Conservation (phyloP, 257 asterid genomes). For the Ballota nigra region DNA sequence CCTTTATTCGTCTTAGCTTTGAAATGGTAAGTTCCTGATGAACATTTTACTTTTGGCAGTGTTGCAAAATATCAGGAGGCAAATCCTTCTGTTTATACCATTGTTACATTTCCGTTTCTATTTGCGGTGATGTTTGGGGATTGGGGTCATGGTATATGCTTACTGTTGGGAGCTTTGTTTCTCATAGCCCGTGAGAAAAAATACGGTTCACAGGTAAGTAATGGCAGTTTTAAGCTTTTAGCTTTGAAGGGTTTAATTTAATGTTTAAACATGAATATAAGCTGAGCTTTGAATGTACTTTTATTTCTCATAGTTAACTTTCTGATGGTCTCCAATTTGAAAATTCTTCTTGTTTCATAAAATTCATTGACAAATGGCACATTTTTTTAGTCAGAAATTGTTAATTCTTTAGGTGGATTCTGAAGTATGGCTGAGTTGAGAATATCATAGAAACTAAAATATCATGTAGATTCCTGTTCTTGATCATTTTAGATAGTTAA, state of each 20-base stretch:
- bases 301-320: neutral
- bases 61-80: slow-evolving; percentile 91
- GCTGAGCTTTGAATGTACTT: neutral
- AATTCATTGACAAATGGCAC: neutral
- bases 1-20: slow-evolving; percentile 8
- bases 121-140: slow-evolving; percentile 99
- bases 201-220: slow-evolving; percentile 72
- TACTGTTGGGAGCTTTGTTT: slow-evolving; percentile 76
- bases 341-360: slow-evolving; percentile 6
- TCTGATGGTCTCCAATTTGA: slow-evolving; percentile 1
- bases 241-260: neutral
- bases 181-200: slow-evolving; percentile 76
- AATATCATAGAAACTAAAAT: neutral
- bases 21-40: slow-evolving; percentile 25
- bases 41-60: slow-evolving; percentile 44
- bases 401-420: slow-evolving; percentile 3
- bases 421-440: slow-evolving; percentile 7
- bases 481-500: slow-evolving; percentile 4
- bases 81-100: slow-evolving; percentile 88
- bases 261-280: neutral
- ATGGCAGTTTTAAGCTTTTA: neutral
- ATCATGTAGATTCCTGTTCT: neutral
- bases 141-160: slow-evolving; percentile 97
- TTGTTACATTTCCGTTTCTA: slow-evolving; percentile 91
- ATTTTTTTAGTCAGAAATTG: neutral